Conservation (phyloP, 257 asterid genomes). For the Phtheirospermum japonicum region DNA sequence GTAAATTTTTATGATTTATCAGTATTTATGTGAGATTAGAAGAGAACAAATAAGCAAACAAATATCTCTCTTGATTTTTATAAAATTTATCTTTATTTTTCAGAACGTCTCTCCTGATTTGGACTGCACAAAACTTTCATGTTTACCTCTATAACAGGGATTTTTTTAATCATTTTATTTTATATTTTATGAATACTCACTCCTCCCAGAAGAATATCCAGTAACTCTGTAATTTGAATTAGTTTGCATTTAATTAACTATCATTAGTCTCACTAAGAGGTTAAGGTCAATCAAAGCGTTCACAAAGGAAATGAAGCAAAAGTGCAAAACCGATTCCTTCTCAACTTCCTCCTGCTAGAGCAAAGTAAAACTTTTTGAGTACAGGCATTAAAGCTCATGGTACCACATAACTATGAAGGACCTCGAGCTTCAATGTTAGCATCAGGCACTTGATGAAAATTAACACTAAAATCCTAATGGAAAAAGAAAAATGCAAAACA, state of each 20-base stretch:
- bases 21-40: slow-evolving; percentile 24
- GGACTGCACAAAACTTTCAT: background rate
- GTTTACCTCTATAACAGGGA: background rate
- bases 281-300: too few relatives aligned
- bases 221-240: background rate
- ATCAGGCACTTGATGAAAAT: slow-evolving; percentile 11
- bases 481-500: background rate
- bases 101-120: background rate
- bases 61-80: too few relatives aligned
- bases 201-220: background rate
- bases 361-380: too few relatives aligned
- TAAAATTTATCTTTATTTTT: background rate
- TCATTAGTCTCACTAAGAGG: too few relatives aligned
- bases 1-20: slow-evolving; percentile 33
- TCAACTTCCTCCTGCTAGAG: too few relatives aligned
- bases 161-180: too few relatives aligned
- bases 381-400: slow-evolving; percentile 3
- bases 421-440: slow-evolving; percentile 13
- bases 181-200: too few relatives aligned
- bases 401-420: slow-evolving; percentile 14
- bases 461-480: background rate
- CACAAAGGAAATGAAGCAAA: too few relatives aligned
- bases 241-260: background rate
- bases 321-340: too few relatives aligned
- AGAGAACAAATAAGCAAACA: background rate